These are phyloP conservation scores for Notholithocarpus densiflorus DNA, from an alignment of 306 rosid species.

Conservation along the genomic window DNA sequence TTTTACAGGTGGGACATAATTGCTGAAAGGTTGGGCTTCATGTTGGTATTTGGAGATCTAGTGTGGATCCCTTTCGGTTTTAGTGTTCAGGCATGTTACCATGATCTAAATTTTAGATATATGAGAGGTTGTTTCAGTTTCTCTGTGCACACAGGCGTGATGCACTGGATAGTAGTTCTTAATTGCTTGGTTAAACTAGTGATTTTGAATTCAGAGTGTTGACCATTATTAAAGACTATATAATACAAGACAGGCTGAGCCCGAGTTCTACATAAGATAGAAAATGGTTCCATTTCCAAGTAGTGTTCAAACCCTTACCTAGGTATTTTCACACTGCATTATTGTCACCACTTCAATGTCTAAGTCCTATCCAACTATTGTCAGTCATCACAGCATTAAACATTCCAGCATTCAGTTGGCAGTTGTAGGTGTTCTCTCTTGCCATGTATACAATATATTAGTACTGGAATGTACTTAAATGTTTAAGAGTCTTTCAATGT, in stretches of 20 bases:
- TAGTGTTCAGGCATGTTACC: conserved; percentile 71
- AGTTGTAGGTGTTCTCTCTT: not conserved
- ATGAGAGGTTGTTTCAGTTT: conserved; percentile 5
- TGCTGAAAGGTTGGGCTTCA: conserved; percentile 94
- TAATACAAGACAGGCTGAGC: not conserved
- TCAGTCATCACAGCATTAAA: not conserved
- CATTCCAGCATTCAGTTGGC: not conserved
- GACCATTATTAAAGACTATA: not conserved
- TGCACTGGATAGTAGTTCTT: not conserved
- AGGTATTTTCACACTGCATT: not conserved
- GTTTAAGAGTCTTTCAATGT: not conserved
- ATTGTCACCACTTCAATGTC: not conserved
- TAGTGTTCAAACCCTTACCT: not conserved
- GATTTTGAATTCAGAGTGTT: not conserved
- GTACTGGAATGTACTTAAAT: not conserved
- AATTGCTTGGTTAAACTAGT: not conserved
- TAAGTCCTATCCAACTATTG: not conserved
- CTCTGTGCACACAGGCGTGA: not conserved
- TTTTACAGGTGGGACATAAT: conserved; percentile 90
- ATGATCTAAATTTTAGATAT: conserved; percentile 7
- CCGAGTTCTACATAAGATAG: not conserved
- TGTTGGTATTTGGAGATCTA: conserved; percentile 96
- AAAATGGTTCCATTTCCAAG: no score
- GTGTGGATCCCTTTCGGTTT: conserved; percentile 98
- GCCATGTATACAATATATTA: not conserved